Percentiles rank a stretch among this genome's conserved stretches.
Conservation (phyloP, 805 yeast genomes). For the Schizosaccharomyces japonicus region DNA sequence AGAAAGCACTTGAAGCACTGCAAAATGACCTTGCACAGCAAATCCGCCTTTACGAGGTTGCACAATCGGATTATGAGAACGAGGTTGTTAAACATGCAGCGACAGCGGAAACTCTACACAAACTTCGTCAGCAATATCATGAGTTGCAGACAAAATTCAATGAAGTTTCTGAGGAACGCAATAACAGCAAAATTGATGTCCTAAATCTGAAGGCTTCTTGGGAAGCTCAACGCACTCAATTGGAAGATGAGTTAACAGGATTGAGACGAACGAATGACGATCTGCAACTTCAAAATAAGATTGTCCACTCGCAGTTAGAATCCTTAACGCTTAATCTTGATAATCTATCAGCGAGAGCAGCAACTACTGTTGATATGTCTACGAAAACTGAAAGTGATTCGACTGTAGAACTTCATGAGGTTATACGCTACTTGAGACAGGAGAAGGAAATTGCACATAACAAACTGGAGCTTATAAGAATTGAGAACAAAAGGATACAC, state of each 20-base stretch:
- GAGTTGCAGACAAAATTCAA: slow-evolving; percentile 15
- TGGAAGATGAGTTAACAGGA: slow-evolving; percentile 25
- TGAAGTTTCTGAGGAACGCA: slow-evolving; percentile 14
- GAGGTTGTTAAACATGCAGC: slow-evolving; percentile 33
- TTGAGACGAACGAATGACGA: slow-evolving; percentile 20
- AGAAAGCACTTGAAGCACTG: background rate
- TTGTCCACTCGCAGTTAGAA: slow-evolving; percentile 48
- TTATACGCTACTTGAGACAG: slow-evolving; percentile 39
- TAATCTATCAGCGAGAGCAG: slow-evolving; percentile 6
- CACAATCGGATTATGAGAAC: slow-evolving; percentile 30
- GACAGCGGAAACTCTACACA: slow-evolving; percentile 21
- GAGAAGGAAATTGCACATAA: slow-evolving; percentile 51
- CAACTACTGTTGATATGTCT: too few relatives aligned
- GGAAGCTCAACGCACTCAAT: slow-evolving; percentile 21
- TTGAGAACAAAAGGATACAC: slow-evolving; percentile 32
- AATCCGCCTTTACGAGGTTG: slow-evolving; percentile 23
- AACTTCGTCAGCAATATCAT: slow-evolving; percentile 19
- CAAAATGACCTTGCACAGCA: slow-evolving; percentile 18
- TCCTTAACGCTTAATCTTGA: slow-evolving; percentile 11
- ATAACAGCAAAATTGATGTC: slow-evolving; percentile 17
- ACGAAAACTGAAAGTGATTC: slow-evolving; percentile 4
- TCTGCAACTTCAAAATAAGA: slow-evolving; percentile 39
- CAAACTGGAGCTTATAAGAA: slow-evolving; percentile 27
- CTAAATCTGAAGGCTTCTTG: slow-evolving; percentile 22
- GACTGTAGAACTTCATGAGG: slow-evolving; percentile 22